Percentiles rank a stretch among this genome's conserved stretches.
These are phyloP conservation scores for Thermochaetoides thermophila DNA, from an alignment of 495 filamentous ascomycete species.

Conservation along the genomic window DNA sequence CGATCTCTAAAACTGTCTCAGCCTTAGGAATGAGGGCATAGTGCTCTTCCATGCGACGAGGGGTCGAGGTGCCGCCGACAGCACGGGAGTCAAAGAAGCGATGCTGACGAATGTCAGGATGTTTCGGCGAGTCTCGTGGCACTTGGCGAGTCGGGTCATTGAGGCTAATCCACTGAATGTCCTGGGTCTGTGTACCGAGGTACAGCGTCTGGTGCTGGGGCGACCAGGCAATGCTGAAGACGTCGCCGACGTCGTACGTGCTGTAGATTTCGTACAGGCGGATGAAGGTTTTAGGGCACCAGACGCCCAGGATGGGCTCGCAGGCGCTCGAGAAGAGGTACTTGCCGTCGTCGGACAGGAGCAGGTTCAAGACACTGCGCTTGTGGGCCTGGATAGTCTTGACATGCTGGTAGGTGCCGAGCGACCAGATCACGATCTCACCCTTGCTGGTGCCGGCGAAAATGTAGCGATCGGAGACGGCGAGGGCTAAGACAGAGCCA, in stretches of 20 bases:
- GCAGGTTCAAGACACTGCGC: slow-evolving; percentile 77
- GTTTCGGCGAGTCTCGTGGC: slow-evolving; percentile 46
- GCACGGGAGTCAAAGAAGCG: slow-evolving; percentile 89
- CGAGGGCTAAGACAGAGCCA: slow-evolving; percentile 58
- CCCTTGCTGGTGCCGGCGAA: slow-evolving; percentile 86
- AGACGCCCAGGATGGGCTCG: slow-evolving; percentile 83
- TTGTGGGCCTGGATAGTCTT: slow-evolving; percentile 69
- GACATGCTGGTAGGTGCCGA: slow-evolving; percentile 69
- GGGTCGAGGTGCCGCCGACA: slow-evolving; percentile 63
- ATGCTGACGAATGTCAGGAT: slow-evolving; percentile 71
- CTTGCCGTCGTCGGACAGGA: slow-evolving; percentile 53
- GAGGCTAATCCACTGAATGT: slow-evolving; percentile 55
- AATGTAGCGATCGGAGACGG: slow-evolving; percentile 45
- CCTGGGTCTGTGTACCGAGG: slow-evolving; percentile 87
- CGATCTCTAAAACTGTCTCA: slow-evolving; percentile 58
- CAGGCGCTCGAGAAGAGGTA: slow-evolving; percentile 86
- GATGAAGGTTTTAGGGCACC: slow-evolving; percentile 31
- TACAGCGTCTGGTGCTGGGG: slow-evolving; percentile 64
- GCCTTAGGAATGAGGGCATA: slow-evolving; percentile 38
- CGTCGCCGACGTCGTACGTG: slow-evolving; percentile 85
- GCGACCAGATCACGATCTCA: slow-evolving; percentile 79
- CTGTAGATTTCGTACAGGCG: slow-evolving; percentile 82
- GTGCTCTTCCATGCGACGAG: slow-evolving; percentile 40
- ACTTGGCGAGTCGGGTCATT: slow-evolving; percentile 34
- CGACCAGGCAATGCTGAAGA: slow-evolving; percentile 86